Conservation (phyloP, 2,329 filamentous ascomycete genomes). For the Alternaria sp. region DNA sequence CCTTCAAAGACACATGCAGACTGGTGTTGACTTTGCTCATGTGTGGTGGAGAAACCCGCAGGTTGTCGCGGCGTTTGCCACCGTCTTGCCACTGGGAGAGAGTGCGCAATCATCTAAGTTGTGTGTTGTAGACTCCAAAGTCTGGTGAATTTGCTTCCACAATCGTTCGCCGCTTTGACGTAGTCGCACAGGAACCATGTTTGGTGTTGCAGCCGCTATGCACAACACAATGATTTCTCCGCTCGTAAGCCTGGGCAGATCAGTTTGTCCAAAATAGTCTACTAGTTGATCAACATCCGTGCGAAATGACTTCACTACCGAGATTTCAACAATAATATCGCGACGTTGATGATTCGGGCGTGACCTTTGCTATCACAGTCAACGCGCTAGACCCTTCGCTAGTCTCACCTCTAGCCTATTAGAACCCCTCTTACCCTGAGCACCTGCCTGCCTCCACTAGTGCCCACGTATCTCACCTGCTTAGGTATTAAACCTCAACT, state of each 20-base stretch:
- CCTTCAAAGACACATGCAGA: background rate
- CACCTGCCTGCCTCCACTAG: background rate
- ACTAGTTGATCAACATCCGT: background rate
- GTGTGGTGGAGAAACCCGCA: background rate
- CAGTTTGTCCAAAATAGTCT: background rate
- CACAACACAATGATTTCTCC: background rate
- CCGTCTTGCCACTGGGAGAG: background rate
- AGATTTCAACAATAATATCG: background rate
- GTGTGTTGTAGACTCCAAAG: background rate
- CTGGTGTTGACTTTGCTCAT: background rate
- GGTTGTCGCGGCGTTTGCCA: background rate
- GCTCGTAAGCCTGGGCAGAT: background rate
- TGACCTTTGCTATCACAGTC: background rate
- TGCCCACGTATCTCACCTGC: background rate
- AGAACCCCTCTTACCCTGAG: background rate
- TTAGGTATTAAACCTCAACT: background rate
- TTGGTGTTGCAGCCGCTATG: background rate
- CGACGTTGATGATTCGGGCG: background rate
- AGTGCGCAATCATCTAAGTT: background rate
- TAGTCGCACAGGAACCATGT: background rate
- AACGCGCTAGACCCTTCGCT: background rate
- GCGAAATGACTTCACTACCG: background rate
- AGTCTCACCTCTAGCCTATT: background rate
- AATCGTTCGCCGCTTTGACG: background rate
- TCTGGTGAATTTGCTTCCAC: background rate